Evolutionary conservation across 1,139 yeast genomes (phyloP).

Genomic region (Geotrichum reessii): DNA sequence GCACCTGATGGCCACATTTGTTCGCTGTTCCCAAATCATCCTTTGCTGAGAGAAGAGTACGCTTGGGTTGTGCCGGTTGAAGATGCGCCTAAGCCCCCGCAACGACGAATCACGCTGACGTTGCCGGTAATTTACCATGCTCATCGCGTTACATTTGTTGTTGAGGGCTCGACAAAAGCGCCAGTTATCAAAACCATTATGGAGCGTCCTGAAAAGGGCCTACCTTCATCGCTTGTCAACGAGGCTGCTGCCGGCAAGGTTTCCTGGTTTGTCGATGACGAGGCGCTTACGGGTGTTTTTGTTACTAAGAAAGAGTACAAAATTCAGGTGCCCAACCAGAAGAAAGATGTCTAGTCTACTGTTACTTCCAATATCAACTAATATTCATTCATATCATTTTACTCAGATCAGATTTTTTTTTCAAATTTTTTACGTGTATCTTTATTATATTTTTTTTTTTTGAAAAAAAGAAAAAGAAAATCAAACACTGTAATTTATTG

Average conservation of each 20-base stretch:
- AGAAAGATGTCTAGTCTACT: not conserved
- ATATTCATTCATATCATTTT: not conserved
- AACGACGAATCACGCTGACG: slow-evolving; percentile 81
- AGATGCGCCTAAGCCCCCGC: slow-evolving; percentile 88
- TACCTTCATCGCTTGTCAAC: slow-evolving; percentile 89
- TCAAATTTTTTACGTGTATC: no score
- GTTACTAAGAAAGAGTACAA: slow-evolving; percentile 74
- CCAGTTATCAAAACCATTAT: slow-evolving; percentile 86
- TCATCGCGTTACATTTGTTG: slow-evolving; percentile 86
- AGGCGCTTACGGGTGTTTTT: slow-evolving; percentile 79
- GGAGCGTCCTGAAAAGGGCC: slow-evolving; percentile 96
- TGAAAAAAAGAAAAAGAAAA: not conserved
- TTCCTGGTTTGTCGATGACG: slow-evolving; percentile 96
- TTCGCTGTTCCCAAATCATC: slow-evolving; percentile 88
- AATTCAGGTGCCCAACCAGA: slow-evolving; percentile 21
- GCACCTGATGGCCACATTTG: slow-evolving; percentile 99
- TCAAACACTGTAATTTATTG: not conserved
- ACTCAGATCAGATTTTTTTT: not conserved
- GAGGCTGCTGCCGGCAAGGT: slow-evolving; percentile 96
- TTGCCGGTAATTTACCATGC: slow-evolving; percentile 95
- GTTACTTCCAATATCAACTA: not conserved
- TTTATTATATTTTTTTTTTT: not conserved
- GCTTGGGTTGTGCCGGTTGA: slow-evolving; percentile 97
- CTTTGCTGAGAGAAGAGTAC: slow-evolving; percentile 76
- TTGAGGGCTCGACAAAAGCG: slow-evolving; percentile 93